Percentiles rank a stretch among this genome's conserved stretches.
Evolutionary conservation across 495 filamentous ascomycete genomes (phyloP).

Genomic region (Xylaria sp.): DNA sequence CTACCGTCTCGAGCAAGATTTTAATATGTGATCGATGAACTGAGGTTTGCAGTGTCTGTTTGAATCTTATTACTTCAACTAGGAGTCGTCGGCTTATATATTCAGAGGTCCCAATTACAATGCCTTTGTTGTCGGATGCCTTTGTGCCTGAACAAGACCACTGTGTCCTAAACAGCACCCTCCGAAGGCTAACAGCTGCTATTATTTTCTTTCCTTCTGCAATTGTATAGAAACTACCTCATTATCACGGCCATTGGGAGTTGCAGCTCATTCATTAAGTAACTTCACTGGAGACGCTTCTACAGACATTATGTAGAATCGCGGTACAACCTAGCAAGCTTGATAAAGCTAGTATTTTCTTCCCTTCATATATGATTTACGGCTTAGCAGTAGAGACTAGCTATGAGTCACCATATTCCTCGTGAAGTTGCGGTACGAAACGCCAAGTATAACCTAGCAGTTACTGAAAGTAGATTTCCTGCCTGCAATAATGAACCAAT

Average conservation of each 20-base stretch:
- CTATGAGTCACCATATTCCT: background rate
- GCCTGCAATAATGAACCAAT: background rate
- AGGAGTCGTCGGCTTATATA: background rate
- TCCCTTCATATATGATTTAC: background rate
- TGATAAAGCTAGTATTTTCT: background rate
- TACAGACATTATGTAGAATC: background rate
- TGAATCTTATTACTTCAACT: background rate
- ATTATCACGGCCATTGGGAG: too few relatives aligned
- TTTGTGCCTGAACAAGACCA: background rate
- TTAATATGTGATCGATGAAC: background rate
- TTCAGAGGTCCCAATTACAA: background rate
- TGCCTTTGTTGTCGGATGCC: conserved; percentile 2
- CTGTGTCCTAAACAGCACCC: background rate
- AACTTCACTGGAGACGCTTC: background rate
- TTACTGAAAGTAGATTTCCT: background rate
- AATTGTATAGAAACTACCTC: background rate
- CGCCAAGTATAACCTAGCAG: background rate
- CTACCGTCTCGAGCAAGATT: background rate
- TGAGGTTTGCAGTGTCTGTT: background rate
- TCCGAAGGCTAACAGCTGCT: too few relatives aligned
- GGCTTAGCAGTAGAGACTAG: background rate
- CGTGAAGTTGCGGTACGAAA: background rate
- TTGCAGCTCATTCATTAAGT: background rate
- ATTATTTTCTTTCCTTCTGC: background rate
- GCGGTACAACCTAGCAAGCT: background rate